These are phyloP conservation scores for Colletotrichum australisinense DNA, from an alignment of 2,329 filamentous ascomycete genomes.

Conservation along the genomic window DNA sequence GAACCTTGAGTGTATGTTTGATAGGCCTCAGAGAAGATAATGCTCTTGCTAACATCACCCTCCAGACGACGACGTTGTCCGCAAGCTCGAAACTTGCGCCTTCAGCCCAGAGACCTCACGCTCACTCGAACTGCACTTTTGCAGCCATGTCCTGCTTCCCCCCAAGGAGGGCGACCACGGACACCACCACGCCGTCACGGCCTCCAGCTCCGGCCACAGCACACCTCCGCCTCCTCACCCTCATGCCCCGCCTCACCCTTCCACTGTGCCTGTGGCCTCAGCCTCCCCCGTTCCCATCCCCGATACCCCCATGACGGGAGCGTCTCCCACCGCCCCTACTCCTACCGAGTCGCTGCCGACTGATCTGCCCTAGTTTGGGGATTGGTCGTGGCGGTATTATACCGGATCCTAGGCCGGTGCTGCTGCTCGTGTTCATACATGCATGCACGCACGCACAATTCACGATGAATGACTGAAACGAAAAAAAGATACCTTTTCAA, in stretches of 20 bases:
- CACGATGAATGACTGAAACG: constrained; percentile 10
- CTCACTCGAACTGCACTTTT: constrained; percentile 63
- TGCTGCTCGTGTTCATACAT: neutral
- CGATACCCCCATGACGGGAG: neutral
- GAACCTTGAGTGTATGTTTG: constrained; percentile 67
- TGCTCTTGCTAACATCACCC: no score
- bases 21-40: no score
- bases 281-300: neutral
- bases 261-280: neutral
- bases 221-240: constrained; percentile 21
- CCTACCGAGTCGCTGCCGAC: neutral
- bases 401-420: neutral
- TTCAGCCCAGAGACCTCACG: constrained; percentile 51
- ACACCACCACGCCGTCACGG: constrained; percentile 22
- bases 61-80: constrained; percentile 40
- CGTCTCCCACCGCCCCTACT: neutral
- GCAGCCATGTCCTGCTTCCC: constrained; percentile 59
- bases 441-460: neutral
- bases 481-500: constrained; percentile 9
- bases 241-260: neutral
- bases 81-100: constrained; percentile 40
- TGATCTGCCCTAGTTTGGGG: constrained; percentile 7
- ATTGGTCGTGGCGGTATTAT: neutral
- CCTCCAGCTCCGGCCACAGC: constrained; percentile 32
- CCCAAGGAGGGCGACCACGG: constrained; percentile 29